Evolutionary conservation across 495 filamentous ascomycete species (phyloP).

Genomic region (Symbiotaphrina buchneri): DNA sequence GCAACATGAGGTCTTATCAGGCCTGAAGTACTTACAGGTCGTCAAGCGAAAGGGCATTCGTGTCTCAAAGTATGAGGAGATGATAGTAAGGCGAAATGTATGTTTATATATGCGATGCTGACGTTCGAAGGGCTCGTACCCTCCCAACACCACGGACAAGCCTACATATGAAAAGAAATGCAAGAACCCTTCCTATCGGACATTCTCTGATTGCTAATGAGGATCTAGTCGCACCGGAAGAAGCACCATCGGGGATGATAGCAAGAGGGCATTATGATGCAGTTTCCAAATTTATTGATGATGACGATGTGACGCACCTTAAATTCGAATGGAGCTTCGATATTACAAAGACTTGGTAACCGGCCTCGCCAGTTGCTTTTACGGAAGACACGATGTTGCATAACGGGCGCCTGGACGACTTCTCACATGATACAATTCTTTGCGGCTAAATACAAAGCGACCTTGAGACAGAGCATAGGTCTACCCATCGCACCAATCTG

Average conservation of each 20-base stretch:
- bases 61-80: conserved; percentile 80
- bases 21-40: conserved; percentile 83
- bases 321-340: conserved; percentile 87
- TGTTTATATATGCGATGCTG: conserved; percentile 4
- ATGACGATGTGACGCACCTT: conserved; percentile 70
- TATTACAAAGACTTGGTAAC: conserved; percentile 84
- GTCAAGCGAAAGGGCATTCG: conserved; percentile 71
- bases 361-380: no score
- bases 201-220: conserved; percentile 1
- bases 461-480: no score
- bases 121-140: conserved; percentile 47
- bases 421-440: no score
- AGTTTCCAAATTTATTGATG: conserved; percentile 70
- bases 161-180: conserved; percentile 76
- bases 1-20: conserved; percentile 82
- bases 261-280: conserved; percentile 73
- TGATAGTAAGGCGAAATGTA: conserved; percentile 50
- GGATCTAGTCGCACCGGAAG: conserved; percentile 55
- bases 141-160: conserved; percentile 68
- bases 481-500: no score
- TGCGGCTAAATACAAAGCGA: no score
- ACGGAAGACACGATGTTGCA: no score
- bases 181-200: conserved; percentile 32
- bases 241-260: conserved; percentile 76
- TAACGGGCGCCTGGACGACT: no score